phyloP scores from a whole-genome alignment of 192 early-diverging fungal species.

The Linnemannia exigua region DNA sequence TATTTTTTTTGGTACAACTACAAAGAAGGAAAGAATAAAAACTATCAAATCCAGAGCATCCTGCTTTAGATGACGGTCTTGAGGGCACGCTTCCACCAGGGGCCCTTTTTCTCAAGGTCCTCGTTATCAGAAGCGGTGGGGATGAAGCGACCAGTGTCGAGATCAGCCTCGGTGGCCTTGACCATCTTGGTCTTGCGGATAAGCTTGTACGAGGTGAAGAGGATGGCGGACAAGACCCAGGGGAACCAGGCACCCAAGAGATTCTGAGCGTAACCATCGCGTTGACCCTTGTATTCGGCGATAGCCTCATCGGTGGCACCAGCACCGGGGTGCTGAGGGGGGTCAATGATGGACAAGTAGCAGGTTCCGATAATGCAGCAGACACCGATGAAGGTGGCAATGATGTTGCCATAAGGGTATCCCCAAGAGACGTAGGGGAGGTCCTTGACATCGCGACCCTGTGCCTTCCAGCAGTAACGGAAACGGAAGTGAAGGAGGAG shows the following conservation, averaged over 20 bases:
- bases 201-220: constrained; percentile 71
- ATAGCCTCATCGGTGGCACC: constrained; percentile 3
- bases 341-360: constrained; percentile 68
- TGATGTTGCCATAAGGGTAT: constrained; percentile 63
- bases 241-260: constrained; percentile 53
- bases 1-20: constrained; percentile 2
- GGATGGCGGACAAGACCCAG: constrained; percentile 35
- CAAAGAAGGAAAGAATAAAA: not conserved
- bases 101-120: constrained; percentile 23
- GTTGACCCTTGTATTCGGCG: not conserved
- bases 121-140: constrained; percentile 36
- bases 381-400: constrained; percentile 75
- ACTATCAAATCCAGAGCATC: not conserved
- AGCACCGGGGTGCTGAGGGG: constrained; percentile 52
- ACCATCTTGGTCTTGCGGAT: constrained; percentile 62
- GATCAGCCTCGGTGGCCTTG: constrained; percentile 71
- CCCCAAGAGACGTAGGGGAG: constrained; percentile 69
- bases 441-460: constrained; percentile 76
- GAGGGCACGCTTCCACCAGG: constrained; percentile 43
- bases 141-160: constrained; percentile 65
- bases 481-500: constrained; percentile 87
- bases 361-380: constrained; percentile 70
- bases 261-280: constrained; percentile 21
- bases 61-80: constrained; percentile 32
- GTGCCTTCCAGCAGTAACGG: constrained; percentile 80